Percentiles rank a stretch among this genome's conserved stretches.
Conservation (phyloP, 192 early-diverging fungal species). For the Dissophora globulifera region DNA sequence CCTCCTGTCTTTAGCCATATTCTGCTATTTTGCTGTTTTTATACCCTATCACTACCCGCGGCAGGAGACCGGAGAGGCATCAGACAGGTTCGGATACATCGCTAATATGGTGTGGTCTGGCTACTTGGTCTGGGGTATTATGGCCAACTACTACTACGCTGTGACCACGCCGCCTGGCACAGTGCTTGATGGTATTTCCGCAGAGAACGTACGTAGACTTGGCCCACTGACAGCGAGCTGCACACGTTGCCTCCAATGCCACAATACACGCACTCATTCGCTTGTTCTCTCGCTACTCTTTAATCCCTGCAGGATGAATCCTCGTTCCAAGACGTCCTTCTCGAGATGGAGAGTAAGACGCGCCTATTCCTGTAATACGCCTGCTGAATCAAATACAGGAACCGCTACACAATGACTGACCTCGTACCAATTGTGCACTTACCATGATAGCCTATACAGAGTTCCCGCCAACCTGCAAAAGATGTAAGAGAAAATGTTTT, state of each 20-base stretch:
- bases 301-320: conserved; percentile 50
- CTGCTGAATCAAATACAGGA: no score
- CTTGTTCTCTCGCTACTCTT: not conserved
- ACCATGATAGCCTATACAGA: conserved; percentile 15
- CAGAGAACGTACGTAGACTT: conserved; percentile 14
- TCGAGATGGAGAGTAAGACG: conserved; percentile 63
- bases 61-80: conserved; percentile 31
- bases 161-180: conserved; percentile 63
- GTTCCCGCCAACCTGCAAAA: conserved; percentile 19
- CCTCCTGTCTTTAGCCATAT: conserved; percentile 54
- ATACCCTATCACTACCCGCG: conserved; percentile 59
- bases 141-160: conserved; percentile 67
- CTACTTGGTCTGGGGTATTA: conserved; percentile 62
- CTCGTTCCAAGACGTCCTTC: conserved; percentile 45
- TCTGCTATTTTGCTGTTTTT: conserved; percentile 56
- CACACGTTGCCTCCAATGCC: no score
- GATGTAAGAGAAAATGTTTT: conserved; percentile 8
- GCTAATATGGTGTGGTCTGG: conserved; percentile 44
- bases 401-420: no score
- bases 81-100: conserved; percentile 32
- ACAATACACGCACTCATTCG: not conserved
- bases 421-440: no score
- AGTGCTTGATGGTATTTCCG: conserved; percentile 33
- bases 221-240: no score
- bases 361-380: no score